phyloP scores from a whole-genome alignment of 441 rosid genomes.

The Pelargonium myrrhifolium region DNA sequence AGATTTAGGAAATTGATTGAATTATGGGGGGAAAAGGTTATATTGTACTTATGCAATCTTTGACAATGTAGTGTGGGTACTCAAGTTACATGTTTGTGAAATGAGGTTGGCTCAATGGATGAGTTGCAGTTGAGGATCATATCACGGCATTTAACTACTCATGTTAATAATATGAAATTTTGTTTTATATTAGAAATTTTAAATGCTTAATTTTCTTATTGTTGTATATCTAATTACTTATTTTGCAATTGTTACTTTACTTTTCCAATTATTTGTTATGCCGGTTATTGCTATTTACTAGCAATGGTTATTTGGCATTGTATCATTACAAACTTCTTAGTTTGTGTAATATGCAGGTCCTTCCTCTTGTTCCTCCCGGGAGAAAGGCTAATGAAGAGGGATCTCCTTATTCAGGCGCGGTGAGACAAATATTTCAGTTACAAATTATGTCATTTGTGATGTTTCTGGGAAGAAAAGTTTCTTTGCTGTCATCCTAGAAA shows the following conservation, averaged over 20 bases:
- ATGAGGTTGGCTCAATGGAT: not conserved
- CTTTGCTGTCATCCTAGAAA: not conserved
- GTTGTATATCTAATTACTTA: too few relatives aligned
- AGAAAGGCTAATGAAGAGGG: conserved; percentile 52
- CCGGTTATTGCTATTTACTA: not conserved
- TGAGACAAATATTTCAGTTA: conserved; percentile 19
- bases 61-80: not conserved
- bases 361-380: conserved; percentile 92
- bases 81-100: not conserved
- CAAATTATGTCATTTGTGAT: not conserved
- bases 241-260: too few relatives aligned
- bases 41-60: not conserved
- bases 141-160: not conserved
- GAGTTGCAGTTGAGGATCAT: not conserved
- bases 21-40: not conserved
- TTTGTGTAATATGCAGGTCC: conserved; percentile 45
- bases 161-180: not conserved
- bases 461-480: not conserved
- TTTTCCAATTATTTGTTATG: too few relatives aligned
- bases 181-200: not conserved
- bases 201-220: not conserved
- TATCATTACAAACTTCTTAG: not conserved
- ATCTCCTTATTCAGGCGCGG: conserved; percentile 93
- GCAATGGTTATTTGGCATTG: not conserved
- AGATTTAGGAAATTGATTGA: not conserved